Conservation (phyloP, 768 basidiomycete species). For the Mrakia blollopis region DNA sequence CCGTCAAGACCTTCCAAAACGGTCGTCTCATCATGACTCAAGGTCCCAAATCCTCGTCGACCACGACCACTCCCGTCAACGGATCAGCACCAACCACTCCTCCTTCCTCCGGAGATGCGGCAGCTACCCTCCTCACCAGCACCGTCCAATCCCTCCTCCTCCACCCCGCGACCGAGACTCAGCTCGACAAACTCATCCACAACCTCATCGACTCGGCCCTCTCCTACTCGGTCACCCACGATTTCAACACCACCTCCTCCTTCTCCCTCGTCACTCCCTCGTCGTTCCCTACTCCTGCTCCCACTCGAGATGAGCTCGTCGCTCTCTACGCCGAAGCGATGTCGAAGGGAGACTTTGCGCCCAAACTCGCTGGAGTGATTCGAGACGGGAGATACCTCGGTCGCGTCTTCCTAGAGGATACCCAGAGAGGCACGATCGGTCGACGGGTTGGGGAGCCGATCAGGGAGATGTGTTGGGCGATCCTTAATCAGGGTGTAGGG, state of each 20-base stretch:
- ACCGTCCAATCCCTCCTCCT: conserved; percentile 19
- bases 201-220: conserved; percentile 28
- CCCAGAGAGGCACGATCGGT: conserved; percentile 11
- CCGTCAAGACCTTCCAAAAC: conserved; percentile 12
- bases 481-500: conserved; percentile 17
- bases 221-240: conserved; percentile 20
- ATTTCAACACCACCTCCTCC: not conserved
- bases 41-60: not conserved
- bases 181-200: conserved; percentile 25
- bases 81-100: not conserved
- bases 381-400: conserved; percentile 25
- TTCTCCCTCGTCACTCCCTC: conserved; percentile 16
- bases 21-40: not conserved
- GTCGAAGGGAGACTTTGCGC: conserved; percentile 12
- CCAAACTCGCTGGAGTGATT: conserved; percentile 23
- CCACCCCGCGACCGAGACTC: conserved; percentile 3
- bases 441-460: conserved; percentile 19
- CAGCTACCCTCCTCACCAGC: conserved; percentile 19
- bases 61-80: not conserved
- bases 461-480: conserved; percentile 22
- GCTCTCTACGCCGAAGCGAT: conserved; percentile 16
- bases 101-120: conserved; percentile 14
- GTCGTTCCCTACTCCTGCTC: not conserved
- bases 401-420: conserved; percentile 25
- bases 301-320: conserved; percentile 12